phyloP scores from a whole-genome alignment of 768 basidiomycete species.

The Postia placenta region DNA sequence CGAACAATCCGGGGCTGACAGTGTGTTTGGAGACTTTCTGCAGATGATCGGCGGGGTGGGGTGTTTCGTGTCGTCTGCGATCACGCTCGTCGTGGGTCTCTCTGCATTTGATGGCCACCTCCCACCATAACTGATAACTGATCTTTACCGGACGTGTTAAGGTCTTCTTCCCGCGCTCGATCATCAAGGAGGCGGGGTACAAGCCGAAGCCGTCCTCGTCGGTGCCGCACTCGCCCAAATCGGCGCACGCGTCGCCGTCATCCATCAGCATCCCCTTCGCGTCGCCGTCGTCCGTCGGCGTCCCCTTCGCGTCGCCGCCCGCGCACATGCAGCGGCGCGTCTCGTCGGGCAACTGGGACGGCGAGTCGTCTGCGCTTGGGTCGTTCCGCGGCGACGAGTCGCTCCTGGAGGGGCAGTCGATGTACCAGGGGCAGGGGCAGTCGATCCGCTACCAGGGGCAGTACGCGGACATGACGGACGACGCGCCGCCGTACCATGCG shows the following conservation, averaged over 20 bases:
- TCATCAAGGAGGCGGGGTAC: slow-evolving; percentile 60
- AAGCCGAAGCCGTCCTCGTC: slow-evolving; percentile 31
- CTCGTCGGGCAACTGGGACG: neutral
- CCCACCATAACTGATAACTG: neutral
- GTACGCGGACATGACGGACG: neutral
- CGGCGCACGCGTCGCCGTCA: slow-evolving; percentile 1
- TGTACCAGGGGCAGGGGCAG: slow-evolving; percentile 7
- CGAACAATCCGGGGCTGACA: neutral
- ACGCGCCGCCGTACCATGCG: slow-evolving; percentile 13
- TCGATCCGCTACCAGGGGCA: slow-evolving; percentile 7
- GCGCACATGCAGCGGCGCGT: slow-evolving; percentile 4
- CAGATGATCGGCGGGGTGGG: slow-evolving; percentile 69
- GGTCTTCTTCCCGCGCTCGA: slow-evolving; percentile 78
- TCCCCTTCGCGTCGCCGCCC: neutral
- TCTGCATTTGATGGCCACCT: neutral
- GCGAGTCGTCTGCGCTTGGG: slow-evolving; percentile 6
- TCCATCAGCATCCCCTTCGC: slow-evolving; percentile 1
- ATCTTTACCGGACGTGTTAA: slow-evolving; percentile 26
- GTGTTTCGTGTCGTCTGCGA: slow-evolving; percentile 72
- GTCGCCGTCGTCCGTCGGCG: neutral
- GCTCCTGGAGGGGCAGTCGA: slow-evolving; percentile 10
- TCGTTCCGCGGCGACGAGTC: slow-evolving; percentile 9
- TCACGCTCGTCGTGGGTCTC: slow-evolving; percentile 64
- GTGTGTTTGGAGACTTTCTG: slow-evolving; percentile 59
- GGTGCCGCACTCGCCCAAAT: slow-evolving; percentile 14